Base-by-base conservation (phyloP, 225 moss, liverwort and hornwort genomes). In the Bryoerythrophyllum caledonicum region DNA sequence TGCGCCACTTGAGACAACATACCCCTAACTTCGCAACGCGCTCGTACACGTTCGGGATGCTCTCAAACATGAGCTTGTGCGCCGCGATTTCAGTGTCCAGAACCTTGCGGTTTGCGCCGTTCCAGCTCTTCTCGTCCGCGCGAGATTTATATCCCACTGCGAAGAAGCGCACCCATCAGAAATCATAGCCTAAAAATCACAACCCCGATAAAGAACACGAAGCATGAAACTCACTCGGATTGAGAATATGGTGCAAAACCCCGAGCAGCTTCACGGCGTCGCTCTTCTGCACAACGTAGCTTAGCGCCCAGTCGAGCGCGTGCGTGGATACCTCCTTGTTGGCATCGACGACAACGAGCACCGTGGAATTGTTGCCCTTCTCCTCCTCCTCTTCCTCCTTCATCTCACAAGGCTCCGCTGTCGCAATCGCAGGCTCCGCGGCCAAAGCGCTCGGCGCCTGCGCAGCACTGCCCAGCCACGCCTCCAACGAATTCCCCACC, bases 101-200 rank as follows among this genome's bases (percentile, higher is more conserved):
- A 53, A 87, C 8, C 56, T 74, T 87, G 35, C 71, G 71, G 70
- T 82, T 87, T 0, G 87, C 79, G 55, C 87, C 87, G 20, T 87
- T 87, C 87, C 87, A 87, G 74, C 84, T 84, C 30, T 79, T 84
- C 68, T 87, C 87, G 15, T 87, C 87, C 6, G 87, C 82, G 28
- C 87, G 82, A 38, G 87, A 87, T 60, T 87, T 87, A 12, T 87
- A 87, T 4, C 87, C 87, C 87, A 87, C 87, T 87, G 82, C 79
- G 46, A 12, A 55, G 16, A 7, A 48, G 25, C 48, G 48, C 76
- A 51, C 52, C 35, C 67, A 25, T 61, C 16, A 26, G 2, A 37
- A 60, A 65, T 21, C 49, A 30, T 2, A 67, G 25, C 57, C 11
- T 58, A n/a, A 44, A 32, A 53, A 66, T 65, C 65, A 25, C 25